Evolutionary conservation across 2,329 filamentous ascomycete species (phyloP).

Genomic region (Gnomoniopsis sp.): DNA sequence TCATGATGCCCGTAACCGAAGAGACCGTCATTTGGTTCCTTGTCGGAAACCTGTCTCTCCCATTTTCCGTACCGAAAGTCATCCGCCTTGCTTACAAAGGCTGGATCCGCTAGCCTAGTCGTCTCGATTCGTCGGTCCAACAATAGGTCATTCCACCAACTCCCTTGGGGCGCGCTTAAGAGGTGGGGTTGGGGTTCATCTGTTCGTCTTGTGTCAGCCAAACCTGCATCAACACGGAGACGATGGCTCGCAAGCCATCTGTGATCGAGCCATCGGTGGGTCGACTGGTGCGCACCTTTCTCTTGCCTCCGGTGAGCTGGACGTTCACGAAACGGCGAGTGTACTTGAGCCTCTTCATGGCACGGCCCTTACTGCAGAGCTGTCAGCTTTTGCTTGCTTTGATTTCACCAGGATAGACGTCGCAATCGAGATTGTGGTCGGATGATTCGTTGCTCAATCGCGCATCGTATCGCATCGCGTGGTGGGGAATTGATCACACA

Average conservation of each 20-base stretch:
- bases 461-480: not conserved
- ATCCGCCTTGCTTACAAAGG: constrained; percentile 3
- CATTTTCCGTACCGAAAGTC: constrained; percentile 8
- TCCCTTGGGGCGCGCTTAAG: constrained; percentile 14
- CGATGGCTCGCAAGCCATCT: not conserved
- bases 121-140: constrained; percentile 10
- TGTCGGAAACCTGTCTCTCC: constrained; percentile 12
- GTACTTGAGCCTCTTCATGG: constrained; percentile 93
- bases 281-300: constrained; percentile 65
- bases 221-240: not conserved
- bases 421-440: not conserved
- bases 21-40: constrained; percentile 3
- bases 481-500: constrained; percentile 2
- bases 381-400: constrained; percentile 2
- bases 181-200: constrained; percentile 21
- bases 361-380: constrained; percentile 68
- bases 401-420: not conserved
- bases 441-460: not conserved
- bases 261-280: not conserved
- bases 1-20: constrained; percentile 16
- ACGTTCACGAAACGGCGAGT: constrained; percentile 97
- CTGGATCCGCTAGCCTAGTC: constrained; percentile 13
- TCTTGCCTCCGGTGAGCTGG: constrained; percentile 92
- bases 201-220: constrained; percentile 10
- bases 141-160: constrained; percentile 14